Evolutionary conservation across 306 rosid genomes (phyloP), one percentile per base, ranked within the genome.

Genomic region (Rosa lucieae): DNA sequence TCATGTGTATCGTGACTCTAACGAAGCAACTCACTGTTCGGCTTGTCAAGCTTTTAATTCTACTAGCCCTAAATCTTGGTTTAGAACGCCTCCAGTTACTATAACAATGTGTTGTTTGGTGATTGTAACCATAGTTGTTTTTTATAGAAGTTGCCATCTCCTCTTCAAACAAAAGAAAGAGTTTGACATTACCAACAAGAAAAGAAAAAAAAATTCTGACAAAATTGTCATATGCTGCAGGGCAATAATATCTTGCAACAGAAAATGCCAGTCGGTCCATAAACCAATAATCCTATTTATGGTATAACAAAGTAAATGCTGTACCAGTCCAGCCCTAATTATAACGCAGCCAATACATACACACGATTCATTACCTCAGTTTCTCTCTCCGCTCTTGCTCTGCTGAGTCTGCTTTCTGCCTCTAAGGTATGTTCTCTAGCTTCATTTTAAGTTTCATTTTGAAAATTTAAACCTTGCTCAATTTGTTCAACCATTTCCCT

Each of bases 221-320:
- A 32, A 32, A 32, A 32, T 32, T 32, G 37, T 32, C 37, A 32
- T 32, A 32, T 32, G 37, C 37, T 32, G 37, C 37, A 32, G 2
- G 37, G 37, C 37, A 32, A 32, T 32, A 32, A 32, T 63, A 12
- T 29, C 44, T 5, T 13, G 43, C 42, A 63, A n/a, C 63, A 56
- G n/a, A 39, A 67, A 39, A 8, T 37, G 47, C 26, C 26, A 39
- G 51, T 8, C 73, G 9, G 73, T 68, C 73, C 51, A 68, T 10
- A 4, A 20, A n/a, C 49, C 72, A 42, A 18, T 67, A 37, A 29
- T 61, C 40, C 8, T 61, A 62, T 26, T 62, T 26, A 62, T 23
- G 72, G 72, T 67, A 66, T 53, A 66, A 13, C 10, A 11, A 20
- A 70, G 74, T 70, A 70, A 21, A 46, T 18, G 58, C 23, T 21